Evolutionary conservation across 2,329 filamentous ascomycete genomes (phyloP).

Genomic region (Hymenoscyphus scutula): DNA sequence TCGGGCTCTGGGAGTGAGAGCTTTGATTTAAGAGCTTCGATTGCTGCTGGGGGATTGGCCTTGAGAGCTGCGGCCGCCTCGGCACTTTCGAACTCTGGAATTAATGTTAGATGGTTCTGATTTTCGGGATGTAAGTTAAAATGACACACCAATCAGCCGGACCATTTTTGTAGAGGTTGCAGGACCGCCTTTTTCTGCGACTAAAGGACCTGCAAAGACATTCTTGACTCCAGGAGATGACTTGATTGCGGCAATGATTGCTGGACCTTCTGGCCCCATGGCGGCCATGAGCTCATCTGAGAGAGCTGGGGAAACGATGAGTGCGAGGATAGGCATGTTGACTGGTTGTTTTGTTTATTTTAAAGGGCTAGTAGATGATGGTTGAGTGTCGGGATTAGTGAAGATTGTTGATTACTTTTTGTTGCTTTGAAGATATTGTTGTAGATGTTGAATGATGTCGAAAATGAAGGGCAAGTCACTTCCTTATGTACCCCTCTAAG

Average conservation of each 20-base stretch:
- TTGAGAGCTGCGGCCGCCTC: neutral
- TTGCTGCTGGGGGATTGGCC: neutral
- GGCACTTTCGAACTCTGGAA: neutral
- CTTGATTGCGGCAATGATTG: neutral
- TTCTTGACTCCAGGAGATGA: neutral
- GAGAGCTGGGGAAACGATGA: neutral
- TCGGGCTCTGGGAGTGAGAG: neutral
- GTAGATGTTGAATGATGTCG: neutral
- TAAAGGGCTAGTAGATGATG: neutral
- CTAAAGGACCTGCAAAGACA: neutral
- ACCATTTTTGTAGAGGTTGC: neutral
- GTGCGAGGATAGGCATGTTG: neutral
- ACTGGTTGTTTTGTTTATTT: neutral
- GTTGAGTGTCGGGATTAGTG: neutral
- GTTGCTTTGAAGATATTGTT: neutral
- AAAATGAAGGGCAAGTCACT: neutral
- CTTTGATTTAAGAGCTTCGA: neutral
- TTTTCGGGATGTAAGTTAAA: neutral
- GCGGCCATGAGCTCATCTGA: neutral
- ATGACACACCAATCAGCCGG: neutral
- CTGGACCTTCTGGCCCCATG: neutral
- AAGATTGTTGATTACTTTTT: neutral
- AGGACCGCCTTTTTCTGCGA: neutral
- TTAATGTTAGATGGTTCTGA: neutral
- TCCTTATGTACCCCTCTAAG: neutral